phyloP scores from a whole-genome alignment of 768 basidiomycete species.

The Mycena sanguinolenta region DNA sequence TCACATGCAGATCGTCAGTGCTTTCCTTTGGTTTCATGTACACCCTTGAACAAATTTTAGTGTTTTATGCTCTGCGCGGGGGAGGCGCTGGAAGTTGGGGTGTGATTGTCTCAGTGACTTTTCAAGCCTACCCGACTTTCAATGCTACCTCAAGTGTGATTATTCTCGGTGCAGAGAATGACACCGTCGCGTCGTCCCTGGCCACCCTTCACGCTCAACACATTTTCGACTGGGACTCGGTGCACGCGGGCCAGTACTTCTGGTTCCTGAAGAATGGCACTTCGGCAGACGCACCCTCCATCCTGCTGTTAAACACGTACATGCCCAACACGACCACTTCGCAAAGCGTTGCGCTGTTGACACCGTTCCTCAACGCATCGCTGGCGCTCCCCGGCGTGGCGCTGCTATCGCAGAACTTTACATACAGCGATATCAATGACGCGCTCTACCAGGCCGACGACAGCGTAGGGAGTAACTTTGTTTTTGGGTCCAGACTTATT shows the following conservation, averaged over 20 bases:
- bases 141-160: constrained; percentile 40
- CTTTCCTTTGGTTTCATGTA: neutral
- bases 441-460: constrained; percentile 32
- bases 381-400: constrained; percentile 33
- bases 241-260: constrained; percentile 47
- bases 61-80: neutral
- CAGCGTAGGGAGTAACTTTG: constrained; percentile 12
- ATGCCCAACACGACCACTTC: constrained; percentile 37
- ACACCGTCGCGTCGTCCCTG: constrained; percentile 40
- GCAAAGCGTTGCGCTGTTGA: constrained; percentile 31
- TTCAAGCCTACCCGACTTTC: constrained; percentile 51
- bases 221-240: constrained; percentile 49
- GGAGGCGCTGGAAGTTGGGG: constrained; percentile 20
- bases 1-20: constrained; percentile 5
- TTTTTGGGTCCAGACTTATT: constrained; percentile 38
- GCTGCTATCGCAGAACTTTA: neutral
- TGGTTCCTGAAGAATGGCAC: neutral
- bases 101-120: constrained; percentile 50
- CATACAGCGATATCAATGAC: constrained; percentile 25
- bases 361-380: constrained; percentile 40
- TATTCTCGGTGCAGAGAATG: constrained; percentile 33
- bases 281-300: too few species aligned
- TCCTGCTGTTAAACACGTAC: neutral
- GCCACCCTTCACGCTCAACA: constrained; percentile 47
- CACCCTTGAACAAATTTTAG: neutral